Percentiles rank a stretch among this genome's conserved stretches.
These are phyloP conservation scores for Geotrichum fermentans DNA, from an alignment of 1,139 yeast genomes.

Conservation along the genomic window DNA sequence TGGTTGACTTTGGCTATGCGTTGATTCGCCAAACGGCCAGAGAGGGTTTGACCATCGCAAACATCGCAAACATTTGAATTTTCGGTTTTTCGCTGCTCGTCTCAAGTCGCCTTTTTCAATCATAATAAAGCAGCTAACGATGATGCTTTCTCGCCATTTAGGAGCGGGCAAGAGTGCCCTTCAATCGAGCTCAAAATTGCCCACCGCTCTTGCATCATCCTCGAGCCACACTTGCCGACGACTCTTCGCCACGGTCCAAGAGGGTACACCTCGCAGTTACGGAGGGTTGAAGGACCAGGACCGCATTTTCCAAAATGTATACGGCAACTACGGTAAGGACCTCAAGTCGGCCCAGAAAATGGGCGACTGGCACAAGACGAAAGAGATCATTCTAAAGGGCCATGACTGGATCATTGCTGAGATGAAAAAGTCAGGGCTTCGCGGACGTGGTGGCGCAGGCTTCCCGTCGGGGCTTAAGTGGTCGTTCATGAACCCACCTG, in stretches of 20 bases:
- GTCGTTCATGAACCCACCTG: constrained; percentile 93
- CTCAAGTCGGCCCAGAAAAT: constrained; percentile 66
- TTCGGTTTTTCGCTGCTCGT: too few species aligned
- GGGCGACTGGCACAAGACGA: constrained; percentile 91
- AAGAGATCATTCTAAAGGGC: constrained; percentile 75
- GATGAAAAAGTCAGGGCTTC: constrained; percentile 74
- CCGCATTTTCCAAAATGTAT: constrained; percentile 79
- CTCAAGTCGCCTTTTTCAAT: too few species aligned
- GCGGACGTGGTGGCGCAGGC: constrained; percentile 94
- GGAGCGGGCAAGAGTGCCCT: constrained; percentile 15
- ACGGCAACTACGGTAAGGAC: constrained; percentile 69
- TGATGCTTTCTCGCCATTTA: constrained; percentile 19
- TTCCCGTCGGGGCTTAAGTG: constrained; percentile 87
- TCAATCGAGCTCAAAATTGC: constrained; percentile 7
- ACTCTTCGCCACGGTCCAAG: constrained; percentile 34
- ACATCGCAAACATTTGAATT: too few species aligned
- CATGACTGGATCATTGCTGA: constrained; percentile 85
- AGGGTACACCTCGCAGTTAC: constrained; percentile 46
- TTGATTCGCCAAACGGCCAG: too few species aligned
- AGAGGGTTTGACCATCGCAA: too few species aligned
- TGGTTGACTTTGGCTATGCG: too few species aligned
- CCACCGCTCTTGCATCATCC: constrained; percentile 7
- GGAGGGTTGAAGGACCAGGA: constrained; percentile 80
- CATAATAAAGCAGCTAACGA: too few species aligned
- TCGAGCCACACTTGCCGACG: constrained; percentile 9